Conservation (phyloP, 495 filamentous ascomycete genomes). For the Hyaloscypha variabilis region DNA sequence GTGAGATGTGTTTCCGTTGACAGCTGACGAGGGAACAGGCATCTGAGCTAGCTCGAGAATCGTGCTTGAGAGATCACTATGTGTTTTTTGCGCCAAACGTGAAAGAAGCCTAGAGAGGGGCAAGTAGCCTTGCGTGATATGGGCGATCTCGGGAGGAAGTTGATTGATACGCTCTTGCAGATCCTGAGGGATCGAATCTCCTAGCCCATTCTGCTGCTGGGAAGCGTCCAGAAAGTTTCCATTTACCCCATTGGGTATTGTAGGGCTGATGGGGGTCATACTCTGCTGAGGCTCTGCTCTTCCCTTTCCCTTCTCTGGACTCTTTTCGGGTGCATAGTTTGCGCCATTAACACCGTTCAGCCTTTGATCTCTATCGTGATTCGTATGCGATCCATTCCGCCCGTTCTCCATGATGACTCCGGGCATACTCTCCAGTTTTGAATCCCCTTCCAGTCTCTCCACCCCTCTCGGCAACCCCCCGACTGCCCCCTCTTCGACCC, state of each 20-base stretch:
- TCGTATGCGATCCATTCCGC: slow-evolving; percentile 47
- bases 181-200: slow-evolving; percentile 7
- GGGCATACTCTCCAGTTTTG: slow-evolving; percentile 35
- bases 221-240: slow-evolving; percentile 8
- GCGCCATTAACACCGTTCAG: slow-evolving; percentile 41
- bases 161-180: slow-evolving; percentile 44
- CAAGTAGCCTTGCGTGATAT: slow-evolving; percentile 76
- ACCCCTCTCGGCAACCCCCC: slow-evolving; percentile 24
- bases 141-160: slow-evolving; percentile 73
- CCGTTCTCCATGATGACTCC: slow-evolving; percentile 57
- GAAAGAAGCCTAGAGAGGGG: slow-evolving; percentile 68
- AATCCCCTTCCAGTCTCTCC: slow-evolving; percentile 23
- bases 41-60: slow-evolving; percentile 72
- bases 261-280: slow-evolving; percentile 29
- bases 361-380: slow-evolving; percentile 49
- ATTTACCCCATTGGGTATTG: slow-evolving; percentile 28
- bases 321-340: slow-evolving; percentile 18
- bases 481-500: slow-evolving; percentile 24
- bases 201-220: slow-evolving; percentile 9
- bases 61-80: slow-evolving; percentile 70
- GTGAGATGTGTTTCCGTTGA: slow-evolving; percentile 51
- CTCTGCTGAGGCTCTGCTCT: slow-evolving; percentile 30
- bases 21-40: slow-evolving; percentile 47
- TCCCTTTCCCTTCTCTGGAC: slow-evolving; percentile 27
- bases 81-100: slow-evolving; percentile 80